phyloP scores from a whole-genome alignment of 1,284 basidiomycete species.

The Ganoderma boninense region DNA sequence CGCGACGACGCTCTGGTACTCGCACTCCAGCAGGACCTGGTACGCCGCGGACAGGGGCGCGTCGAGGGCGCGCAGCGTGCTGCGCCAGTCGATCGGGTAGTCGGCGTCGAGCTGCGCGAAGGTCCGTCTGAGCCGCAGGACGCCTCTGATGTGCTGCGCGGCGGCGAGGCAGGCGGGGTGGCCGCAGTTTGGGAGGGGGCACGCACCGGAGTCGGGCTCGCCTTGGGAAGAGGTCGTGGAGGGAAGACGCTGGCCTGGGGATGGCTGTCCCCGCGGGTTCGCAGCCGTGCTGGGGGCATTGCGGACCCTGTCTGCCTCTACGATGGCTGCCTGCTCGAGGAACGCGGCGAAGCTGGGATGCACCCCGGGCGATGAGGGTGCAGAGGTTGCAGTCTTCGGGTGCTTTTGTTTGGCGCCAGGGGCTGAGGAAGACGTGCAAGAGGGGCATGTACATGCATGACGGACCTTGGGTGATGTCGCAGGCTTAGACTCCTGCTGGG shows the following conservation, averaged over 20 bases:
- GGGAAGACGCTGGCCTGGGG: no score
- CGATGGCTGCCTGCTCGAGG: not conserved
- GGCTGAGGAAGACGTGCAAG: no score
- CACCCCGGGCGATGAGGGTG: no score
- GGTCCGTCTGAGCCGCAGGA: not conserved
- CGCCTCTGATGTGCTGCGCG: not conserved
- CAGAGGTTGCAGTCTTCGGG: no score
- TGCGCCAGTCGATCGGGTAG: not conserved
- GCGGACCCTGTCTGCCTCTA: not conserved
- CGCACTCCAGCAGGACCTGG: not conserved
- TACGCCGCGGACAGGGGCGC: not conserved
- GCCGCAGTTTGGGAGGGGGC: not conserved
- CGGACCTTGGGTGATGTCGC: no score
- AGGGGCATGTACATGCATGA: no score
- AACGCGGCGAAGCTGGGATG: not conserved
- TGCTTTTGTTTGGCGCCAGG: not conserved
- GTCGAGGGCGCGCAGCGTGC: not conserved
- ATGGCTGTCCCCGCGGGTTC: not conserved
- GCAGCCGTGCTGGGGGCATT: not conserved
- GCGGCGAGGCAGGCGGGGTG: not conserved
- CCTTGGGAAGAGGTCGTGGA: no score
- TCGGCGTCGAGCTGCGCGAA: no score
- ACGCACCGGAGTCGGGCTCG: no score
- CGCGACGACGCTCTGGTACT: not conserved
- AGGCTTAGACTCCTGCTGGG: no score